A percentile compares a stretch with the other conserved stretches of the same genome.
phyloP scores from a whole-genome alignment of 345 rosid genomes.

The Populus euphratica region DNA sequence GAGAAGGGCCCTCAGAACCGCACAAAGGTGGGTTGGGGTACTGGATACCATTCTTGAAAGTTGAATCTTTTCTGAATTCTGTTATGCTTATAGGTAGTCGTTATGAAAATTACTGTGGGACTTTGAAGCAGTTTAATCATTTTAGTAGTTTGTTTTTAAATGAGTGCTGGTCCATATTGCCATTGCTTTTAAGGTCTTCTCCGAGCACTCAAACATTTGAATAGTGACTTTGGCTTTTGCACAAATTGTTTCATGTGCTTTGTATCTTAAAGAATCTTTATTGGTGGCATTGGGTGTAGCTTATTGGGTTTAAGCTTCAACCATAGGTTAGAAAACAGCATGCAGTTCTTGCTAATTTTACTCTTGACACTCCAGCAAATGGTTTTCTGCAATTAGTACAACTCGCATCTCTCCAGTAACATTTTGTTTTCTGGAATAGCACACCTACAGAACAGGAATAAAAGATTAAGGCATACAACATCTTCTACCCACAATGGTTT shows the following conservation, averaged over 20 bases:
- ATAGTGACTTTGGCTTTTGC: background rate
- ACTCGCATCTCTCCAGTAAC: background rate
- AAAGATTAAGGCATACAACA: background rate
- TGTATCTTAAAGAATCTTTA: background rate
- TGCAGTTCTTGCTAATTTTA: background rate
- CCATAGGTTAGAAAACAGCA: background rate
- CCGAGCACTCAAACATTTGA: background rate
- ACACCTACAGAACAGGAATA: background rate
- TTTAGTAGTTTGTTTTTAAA: background rate
- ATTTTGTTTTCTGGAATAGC: background rate
- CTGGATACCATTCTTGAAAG: background rate
- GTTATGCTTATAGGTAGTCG: background rate
- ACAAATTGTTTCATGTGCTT: background rate
- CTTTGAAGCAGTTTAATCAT: background rate
- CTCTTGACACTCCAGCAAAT: background rate
- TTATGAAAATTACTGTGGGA: background rate
- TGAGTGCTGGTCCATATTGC: background rate
- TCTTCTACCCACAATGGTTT: background rate
- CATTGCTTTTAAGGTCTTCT: background rate
- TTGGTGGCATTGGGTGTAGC: background rate
- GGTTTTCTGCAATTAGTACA: background rate
- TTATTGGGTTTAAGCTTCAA: background rate
- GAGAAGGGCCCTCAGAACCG: slow-evolving; percentile 83
- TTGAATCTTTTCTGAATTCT: slow-evolving; percentile 1
- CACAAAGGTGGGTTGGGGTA: slow-evolving; percentile 51